Evolutionary conservation across 768 basidiomycete species (phyloP).

Genomic region (Kwoniella pini): DNA sequence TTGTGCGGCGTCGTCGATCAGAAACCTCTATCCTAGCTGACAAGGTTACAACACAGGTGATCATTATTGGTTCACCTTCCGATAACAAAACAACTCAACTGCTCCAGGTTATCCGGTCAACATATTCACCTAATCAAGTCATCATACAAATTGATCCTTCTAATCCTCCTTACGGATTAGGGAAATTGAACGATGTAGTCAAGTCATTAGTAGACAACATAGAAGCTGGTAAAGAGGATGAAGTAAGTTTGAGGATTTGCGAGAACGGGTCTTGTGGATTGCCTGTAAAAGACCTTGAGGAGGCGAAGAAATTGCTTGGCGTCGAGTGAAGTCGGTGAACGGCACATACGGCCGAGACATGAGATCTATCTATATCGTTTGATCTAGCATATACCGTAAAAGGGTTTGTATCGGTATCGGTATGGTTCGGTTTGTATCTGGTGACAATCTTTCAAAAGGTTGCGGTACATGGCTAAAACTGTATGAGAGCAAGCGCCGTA

Average conservation of each 20-base stretch:
- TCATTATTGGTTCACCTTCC: constrained; percentile 28
- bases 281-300: constrained; percentile 32
- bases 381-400: neutral
- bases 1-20: neutral
- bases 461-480: neutral
- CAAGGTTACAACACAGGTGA: constrained; percentile 20
- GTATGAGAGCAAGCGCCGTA: neutral
- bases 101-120: constrained; percentile 65
- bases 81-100: constrained; percentile 62
- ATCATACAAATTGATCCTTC: constrained; percentile 61
- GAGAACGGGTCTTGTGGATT: constrained; percentile 39
- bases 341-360: neutral
- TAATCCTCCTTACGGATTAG: constrained; percentile 24
- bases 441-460: neutral
- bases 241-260: constrained; percentile 35
- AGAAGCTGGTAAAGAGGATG: neutral
- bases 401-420: neutral
- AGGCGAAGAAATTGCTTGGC: constrained; percentile 21
- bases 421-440: neutral
- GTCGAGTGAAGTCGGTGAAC: neutral
- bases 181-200: constrained; percentile 33
- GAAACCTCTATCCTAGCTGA: neutral
- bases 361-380: too few relatives aligned
- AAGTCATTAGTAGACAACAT: constrained; percentile 25
- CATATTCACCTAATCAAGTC: constrained; percentile 68